Conservation (phyloP, 108 stramenopile genomes). For the Nitzschia putrida region DNA sequence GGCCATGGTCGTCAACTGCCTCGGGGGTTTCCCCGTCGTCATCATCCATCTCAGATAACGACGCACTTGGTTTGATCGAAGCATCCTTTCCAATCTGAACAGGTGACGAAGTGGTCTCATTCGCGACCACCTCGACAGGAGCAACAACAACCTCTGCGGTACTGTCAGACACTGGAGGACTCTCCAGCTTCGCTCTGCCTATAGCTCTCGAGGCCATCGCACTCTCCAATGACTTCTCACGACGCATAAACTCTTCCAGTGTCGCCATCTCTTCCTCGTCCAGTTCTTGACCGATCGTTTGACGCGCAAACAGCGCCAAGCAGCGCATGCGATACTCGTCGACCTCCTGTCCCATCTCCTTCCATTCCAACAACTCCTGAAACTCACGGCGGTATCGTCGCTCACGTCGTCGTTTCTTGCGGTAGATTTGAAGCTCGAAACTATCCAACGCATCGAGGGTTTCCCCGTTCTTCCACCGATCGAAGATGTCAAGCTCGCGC, state of each 20-base stretch:
- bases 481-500: conserved; percentile 26
- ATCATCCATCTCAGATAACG: neutral
- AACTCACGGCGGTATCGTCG: conserved; percentile 21
- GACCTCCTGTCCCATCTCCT: conserved; percentile 20
- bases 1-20: too few relatives aligned
- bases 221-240: neutral
- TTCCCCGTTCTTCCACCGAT: conserved; percentile 31
- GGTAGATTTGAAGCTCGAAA: conserved; percentile 15
- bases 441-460: conserved; percentile 8
- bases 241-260: conserved; percentile 3
- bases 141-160: neutral
- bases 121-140: neutral
- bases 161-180: neutral
- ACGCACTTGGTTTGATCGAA: neutral
- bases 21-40: too few relatives aligned
- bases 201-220: neutral
- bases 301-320: conserved; percentile 24
- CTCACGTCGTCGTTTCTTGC: conserved; percentile 12
- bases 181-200: too few relatives aligned
- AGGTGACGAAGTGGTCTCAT: neutral
- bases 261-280: neutral
- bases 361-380: conserved; percentile 12
- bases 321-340: conserved; percentile 18
- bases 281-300: conserved; percentile 14
- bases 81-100: neutral